Evolutionary conservation across 306 rosid species (phyloP).

Genomic region (Potentilla sterilis): DNA sequence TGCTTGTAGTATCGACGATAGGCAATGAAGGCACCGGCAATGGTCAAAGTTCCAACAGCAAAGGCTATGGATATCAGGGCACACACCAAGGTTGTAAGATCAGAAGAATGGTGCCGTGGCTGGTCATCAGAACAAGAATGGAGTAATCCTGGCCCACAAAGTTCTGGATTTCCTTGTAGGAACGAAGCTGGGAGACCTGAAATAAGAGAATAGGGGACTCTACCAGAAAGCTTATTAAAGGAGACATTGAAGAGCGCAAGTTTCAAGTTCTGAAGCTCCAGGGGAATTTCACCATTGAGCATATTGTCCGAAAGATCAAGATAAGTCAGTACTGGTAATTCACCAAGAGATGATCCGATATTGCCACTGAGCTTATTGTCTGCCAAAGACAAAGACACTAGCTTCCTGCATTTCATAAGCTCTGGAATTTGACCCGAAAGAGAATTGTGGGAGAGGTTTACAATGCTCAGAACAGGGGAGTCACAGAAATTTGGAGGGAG

Average conservation of each 20-base stretch:
- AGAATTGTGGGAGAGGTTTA: conserved; percentile 80
- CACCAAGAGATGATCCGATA: conserved; percentile 71
- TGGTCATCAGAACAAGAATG: conserved; percentile 63
- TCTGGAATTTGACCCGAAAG: conserved; percentile 84
- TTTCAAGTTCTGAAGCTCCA: conserved; percentile 83
- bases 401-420: conserved; percentile 66
- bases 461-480: conserved; percentile 94
- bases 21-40: conserved; percentile 58
- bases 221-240: conserved; percentile 80
- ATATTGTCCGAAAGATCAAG: conserved; percentile 92
- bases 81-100: conserved; percentile 60
- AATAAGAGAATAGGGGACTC: conserved; percentile 74
- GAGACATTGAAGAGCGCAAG: conserved; percentile 97
- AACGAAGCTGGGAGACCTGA: conserved; percentile 95
- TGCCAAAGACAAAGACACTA: conserved; percentile 83
- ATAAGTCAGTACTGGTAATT: conserved; percentile 85
- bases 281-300: conserved; percentile 87
- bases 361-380: conserved; percentile 69
- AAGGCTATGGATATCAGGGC: conserved; percentile 68
- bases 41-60: conserved; percentile 51
- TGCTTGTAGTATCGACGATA: conserved; percentile 52
- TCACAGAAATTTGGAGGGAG: conserved; percentile 84
- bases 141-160: conserved; percentile 86
- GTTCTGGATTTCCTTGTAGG: conserved; percentile 83
- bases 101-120: conserved; percentile 38